Conservation (phyloP, 345 rosid species). For the Odontarrhena argentea region DNA sequence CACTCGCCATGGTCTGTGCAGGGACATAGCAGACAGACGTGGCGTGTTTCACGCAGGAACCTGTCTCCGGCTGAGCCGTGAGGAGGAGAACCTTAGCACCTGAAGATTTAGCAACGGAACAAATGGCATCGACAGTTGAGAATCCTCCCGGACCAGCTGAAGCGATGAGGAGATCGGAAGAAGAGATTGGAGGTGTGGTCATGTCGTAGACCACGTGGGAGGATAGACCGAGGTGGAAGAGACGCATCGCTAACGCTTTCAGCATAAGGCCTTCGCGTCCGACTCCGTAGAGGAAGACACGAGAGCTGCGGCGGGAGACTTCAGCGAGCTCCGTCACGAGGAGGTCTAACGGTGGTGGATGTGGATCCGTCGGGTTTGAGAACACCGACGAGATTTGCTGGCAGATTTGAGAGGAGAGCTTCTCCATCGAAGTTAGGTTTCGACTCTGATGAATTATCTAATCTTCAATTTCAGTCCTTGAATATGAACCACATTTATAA, state of each 20-base stretch:
- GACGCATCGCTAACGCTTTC: slow-evolving; percentile 83
- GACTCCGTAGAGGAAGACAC: slow-evolving; percentile 78
- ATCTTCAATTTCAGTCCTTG: background rate
- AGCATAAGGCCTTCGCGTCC: slow-evolving; percentile 93
- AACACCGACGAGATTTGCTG: slow-evolving; percentile 64
- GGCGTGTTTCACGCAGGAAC: slow-evolving; percentile 64
- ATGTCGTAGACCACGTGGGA: slow-evolving; percentile 77
- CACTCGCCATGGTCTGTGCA: slow-evolving; percentile 85
- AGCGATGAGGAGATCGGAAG: slow-evolving; percentile 68
- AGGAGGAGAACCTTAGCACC: slow-evolving; percentile 67
- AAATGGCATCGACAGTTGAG: slow-evolving; percentile 84
- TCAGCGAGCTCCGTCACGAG: slow-evolving; percentile 54
- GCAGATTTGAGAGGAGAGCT: slow-evolving; percentile 64
- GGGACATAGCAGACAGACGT: slow-evolving; percentile 65
- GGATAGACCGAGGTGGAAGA: slow-evolving; percentile 76
- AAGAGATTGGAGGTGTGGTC: slow-evolving; percentile 76
- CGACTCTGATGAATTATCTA: background rate
- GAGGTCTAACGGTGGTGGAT: slow-evolving; percentile 57
- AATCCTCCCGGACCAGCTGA: slow-evolving; percentile 87
- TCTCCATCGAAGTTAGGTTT: slow-evolving; percentile 11
- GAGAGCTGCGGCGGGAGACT: slow-evolving; percentile 49
- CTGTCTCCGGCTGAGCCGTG: slow-evolving; percentile 71
- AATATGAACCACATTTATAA: slow-evolving; percentile 18
- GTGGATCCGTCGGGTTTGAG: slow-evolving; percentile 48
- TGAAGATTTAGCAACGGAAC: slow-evolving; percentile 58